Percentiles rank a stretch among this genome's conserved stretches.
These are phyloP conservation scores for Dactylellina haptotyla DNA, from an alignment of 2,329 filamentous ascomycete species.

Conservation along the genomic window DNA sequence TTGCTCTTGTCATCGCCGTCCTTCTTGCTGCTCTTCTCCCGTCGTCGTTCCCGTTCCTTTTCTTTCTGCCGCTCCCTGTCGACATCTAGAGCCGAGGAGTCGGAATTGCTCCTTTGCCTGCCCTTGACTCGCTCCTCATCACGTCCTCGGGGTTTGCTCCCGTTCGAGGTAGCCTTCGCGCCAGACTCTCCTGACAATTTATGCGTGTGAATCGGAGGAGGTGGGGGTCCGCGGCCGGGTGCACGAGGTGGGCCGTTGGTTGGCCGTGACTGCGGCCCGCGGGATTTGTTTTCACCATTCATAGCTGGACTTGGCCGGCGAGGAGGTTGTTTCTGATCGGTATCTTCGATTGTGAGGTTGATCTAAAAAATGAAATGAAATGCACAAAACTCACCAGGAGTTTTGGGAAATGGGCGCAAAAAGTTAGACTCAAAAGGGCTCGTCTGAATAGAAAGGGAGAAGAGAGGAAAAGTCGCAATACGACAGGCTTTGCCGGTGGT, in stretches of 20 bases:
- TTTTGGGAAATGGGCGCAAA: not conserved
- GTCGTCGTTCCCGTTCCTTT: conserved; percentile 67
- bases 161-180: conserved; percentile 6
- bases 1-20: conserved; percentile 57
- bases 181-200: conserved; percentile 33
- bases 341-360: conserved; percentile 49
- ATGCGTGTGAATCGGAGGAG: conserved; percentile 29
- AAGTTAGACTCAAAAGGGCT: conserved; percentile 34
- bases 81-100: conserved; percentile 75
- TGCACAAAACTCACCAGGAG: no score
- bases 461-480: not conserved
- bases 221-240: conserved; percentile 35
- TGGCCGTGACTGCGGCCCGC: conserved; percentile 35
- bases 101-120: conserved; percentile 72
- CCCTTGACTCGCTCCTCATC: conserved; percentile 22
- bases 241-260: conserved; percentile 40
- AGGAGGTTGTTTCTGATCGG: conserved; percentile 27
- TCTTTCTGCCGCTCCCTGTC: conserved; percentile 71
- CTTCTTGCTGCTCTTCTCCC: conserved; percentile 61
- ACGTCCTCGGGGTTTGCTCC: conserved; percentile 12
- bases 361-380: conserved; percentile 30
- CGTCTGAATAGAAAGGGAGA: not conserved
- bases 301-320: conserved; percentile 45
- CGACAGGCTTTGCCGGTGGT: not conserved
- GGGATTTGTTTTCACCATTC: conserved; percentile 45